Percentiles rank a stretch among this genome's conserved stretches.
phyloP scores from a whole-genome alignment of 176 grass and related monocot species.

The Microstegium vimineum region DNA sequence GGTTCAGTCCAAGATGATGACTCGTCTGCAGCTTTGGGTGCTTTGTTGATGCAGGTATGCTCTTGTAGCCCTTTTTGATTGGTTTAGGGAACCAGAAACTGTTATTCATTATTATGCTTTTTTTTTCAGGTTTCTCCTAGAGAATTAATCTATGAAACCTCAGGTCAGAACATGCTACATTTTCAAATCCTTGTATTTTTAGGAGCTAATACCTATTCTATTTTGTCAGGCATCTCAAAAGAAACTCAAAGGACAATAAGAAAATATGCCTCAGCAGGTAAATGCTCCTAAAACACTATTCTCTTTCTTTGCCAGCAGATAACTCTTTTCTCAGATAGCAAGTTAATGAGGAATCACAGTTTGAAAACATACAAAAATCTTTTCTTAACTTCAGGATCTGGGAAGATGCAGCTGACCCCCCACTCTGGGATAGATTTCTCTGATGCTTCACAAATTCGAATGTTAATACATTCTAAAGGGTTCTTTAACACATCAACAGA shows the following conservation, averaged over 20 bases:
- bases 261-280: conserved; percentile 92
- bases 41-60: conserved; percentile 87
- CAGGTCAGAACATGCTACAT: conserved; percentile 55
- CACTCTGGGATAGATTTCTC: conserved; percentile 50
- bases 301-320: background rate
- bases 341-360: background rate
- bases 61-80: conserved; percentile 26
- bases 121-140: conserved; percentile 83
- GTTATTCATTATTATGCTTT: conserved; percentile 19
- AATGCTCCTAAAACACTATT: background rate
- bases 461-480: conserved; percentile 67
- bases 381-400: conserved; percentile 57
- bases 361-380: background rate
- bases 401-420: conserved; percentile 75
- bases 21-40: conserved; percentile 76
- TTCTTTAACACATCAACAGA: conserved; percentile 69
- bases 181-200: conserved; percentile 1
- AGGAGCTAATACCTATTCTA: conserved; percentile 1
- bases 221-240: conserved; percentile 79
- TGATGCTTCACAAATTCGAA: conserved; percentile 55
- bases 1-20: conserved; percentile 79
- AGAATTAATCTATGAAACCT: conserved; percentile 86
- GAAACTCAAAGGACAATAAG: conserved; percentile 57
- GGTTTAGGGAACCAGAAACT: background rate
- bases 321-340: background rate